These are phyloP conservation scores for Macrophomina tecta DNA, from an alignment of 2,329 filamentous ascomycete species.

Conservation along the genomic window DNA sequence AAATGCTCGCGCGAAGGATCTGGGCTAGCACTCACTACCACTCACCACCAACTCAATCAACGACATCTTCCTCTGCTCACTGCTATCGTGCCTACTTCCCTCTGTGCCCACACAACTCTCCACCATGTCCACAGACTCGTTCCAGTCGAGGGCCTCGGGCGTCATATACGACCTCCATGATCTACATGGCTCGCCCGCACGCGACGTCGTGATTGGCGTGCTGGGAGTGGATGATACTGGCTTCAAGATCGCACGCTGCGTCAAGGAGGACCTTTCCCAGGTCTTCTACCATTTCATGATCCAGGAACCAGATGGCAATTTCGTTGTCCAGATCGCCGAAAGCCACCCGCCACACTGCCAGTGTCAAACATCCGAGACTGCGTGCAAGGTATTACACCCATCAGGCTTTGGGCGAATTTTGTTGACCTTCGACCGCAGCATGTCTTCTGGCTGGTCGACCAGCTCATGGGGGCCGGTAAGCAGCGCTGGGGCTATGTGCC, in stretches of 20 bases:
- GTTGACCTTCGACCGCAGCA: conserved; percentile 36
- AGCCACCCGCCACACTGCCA: not conserved
- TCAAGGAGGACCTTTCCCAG: no score
- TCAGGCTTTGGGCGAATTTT: conserved; percentile 1
- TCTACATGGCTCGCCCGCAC: not conserved
- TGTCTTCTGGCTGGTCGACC: conserved; percentile 47
- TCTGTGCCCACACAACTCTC: not conserved
- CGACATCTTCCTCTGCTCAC: conserved; percentile 27
- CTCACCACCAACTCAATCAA: not conserved
- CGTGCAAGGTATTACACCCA: conserved; percentile 41
- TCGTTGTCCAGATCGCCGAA: not conserved
- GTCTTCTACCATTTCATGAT: not conserved
- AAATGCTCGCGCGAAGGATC: conserved; percentile 6
- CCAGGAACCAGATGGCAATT: not conserved
- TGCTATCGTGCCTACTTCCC: no score
- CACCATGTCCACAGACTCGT: not conserved
- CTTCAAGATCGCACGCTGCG: no score
- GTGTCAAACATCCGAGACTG: conserved; percentile 30
- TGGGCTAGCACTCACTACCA: not conserved
- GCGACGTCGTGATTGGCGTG: not conserved
- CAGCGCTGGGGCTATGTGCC: not conserved
- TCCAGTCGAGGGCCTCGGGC: not conserved
- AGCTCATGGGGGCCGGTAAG: conserved; percentile 33
- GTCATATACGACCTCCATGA: not conserved
- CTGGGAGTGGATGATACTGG: no score